Evolutionary conservation across 1,284 basidiomycete species (phyloP).

Genomic region (Moesziomyces sp.): DNA sequence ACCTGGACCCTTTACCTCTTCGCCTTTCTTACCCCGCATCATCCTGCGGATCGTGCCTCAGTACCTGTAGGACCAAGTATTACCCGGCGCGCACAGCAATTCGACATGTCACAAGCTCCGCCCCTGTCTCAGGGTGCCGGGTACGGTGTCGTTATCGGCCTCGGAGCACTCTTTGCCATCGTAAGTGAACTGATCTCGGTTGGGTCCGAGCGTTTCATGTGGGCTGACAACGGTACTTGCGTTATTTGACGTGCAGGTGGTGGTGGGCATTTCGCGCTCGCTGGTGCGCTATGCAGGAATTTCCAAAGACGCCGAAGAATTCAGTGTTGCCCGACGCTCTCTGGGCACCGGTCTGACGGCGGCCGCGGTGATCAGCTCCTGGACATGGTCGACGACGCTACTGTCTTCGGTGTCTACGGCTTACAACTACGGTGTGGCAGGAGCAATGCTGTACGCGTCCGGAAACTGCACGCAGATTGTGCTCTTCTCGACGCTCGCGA

Average conservation of each 20-base stretch:
- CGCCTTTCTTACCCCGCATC: too few species aligned
- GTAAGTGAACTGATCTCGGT: slow-evolving; percentile 11
- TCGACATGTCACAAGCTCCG: slow-evolving; percentile 28
- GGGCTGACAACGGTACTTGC: background rate
- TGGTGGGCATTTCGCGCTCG: slow-evolving; percentile 52
- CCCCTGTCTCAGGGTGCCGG: slow-evolving; percentile 62
- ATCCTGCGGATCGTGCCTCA: too few species aligned
- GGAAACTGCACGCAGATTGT: slow-evolving; percentile 59
- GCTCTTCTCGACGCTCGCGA: slow-evolving; percentile 58
- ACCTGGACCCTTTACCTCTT: too few species aligned
- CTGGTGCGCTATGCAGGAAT: slow-evolving; percentile 48
- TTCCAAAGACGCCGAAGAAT: slow-evolving; percentile 51
- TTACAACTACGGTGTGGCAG: slow-evolving; percentile 62
- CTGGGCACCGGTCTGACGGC: slow-evolving; percentile 60
- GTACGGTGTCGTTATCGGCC: slow-evolving; percentile 65
- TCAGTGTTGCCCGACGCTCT: slow-evolving; percentile 50
- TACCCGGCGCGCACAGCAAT: too few species aligned
- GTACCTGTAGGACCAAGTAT: too few species aligned
- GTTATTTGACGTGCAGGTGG: slow-evolving; percentile 15
- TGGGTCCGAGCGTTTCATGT: background rate
- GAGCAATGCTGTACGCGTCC: slow-evolving; percentile 58
- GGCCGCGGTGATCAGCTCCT: slow-evolving; percentile 56
- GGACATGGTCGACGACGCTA: slow-evolving; percentile 63
- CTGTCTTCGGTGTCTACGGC: slow-evolving; percentile 53
- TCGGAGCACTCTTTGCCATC: slow-evolving; percentile 63